Percentiles rank a stretch among this genome's conserved stretches.
phyloP scores from a whole-genome alignment of 257 asterid species.

The Lycium ferocissimum region DNA sequence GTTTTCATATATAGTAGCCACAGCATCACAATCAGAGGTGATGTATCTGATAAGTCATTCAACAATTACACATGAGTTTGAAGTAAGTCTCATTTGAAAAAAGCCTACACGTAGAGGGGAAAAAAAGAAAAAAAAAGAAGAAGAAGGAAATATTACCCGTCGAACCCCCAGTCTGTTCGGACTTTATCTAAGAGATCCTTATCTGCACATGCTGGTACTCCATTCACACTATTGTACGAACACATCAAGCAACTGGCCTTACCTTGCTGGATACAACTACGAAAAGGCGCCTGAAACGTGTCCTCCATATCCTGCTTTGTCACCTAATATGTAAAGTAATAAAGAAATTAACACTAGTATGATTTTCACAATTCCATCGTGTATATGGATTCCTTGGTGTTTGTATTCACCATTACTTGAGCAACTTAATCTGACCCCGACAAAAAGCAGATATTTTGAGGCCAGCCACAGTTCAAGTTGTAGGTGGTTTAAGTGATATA shows the following conservation, averaged over 20 bases:
- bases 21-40: constrained; percentile 95
- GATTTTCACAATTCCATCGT: neutral
- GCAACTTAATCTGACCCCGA: neutral
- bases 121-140: neutral
- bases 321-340: constrained; percentile 50
- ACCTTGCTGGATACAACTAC: constrained; percentile 77
- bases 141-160: constrained; percentile 63
- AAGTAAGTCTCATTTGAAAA: constrained; percentile 26
- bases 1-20: constrained; percentile 78
- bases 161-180: constrained; percentile 81
- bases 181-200: constrained; percentile 70
- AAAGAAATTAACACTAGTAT: neutral
- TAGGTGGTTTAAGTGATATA: neutral
- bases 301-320: constrained; percentile 88
- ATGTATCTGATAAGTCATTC: constrained; percentile 65
- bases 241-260: constrained; percentile 97
- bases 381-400: neutral
- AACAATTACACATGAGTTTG: constrained; percentile 33
- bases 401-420: neutral
- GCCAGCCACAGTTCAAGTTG: neutral
- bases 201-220: constrained; percentile 87
- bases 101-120: neutral
- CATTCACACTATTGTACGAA: constrained; percentile 82
- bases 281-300: constrained; percentile 85
- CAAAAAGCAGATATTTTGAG: neutral